phyloP scores from a whole-genome alignment of 371 early-diverging fungal species.

The Lichtheimia hyalospora region DNA sequence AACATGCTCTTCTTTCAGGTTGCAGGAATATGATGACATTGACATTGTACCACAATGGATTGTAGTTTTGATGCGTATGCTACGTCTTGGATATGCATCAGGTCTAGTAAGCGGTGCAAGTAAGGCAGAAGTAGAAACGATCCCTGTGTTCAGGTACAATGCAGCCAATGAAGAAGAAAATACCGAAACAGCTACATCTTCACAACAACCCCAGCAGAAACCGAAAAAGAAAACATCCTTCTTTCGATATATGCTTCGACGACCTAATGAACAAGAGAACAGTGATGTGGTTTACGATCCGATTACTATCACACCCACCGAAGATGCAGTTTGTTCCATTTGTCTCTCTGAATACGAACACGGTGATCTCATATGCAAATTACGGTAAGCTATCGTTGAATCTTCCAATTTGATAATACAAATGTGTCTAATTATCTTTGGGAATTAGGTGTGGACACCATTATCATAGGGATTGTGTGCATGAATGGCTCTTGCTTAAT shows the following conservation, averaged over 20 bases:
- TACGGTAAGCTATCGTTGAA: constrained; percentile 29
- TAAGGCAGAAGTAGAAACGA: constrained; percentile 52
- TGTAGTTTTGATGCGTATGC: constrained; percentile 48
- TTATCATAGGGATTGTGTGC: constrained; percentile 33
- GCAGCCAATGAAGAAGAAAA: not conserved
- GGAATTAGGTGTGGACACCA: constrained; percentile 41
- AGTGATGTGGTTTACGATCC: constrained; percentile 12
- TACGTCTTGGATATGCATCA: constrained; percentile 49
- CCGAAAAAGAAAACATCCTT: not conserved
- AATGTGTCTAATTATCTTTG: not conserved
- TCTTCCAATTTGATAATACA: no score
- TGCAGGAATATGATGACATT: not conserved
- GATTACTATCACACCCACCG: constrained; percentile 24
- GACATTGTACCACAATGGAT: not conserved
- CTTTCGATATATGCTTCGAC: not conserved
- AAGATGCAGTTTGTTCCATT: constrained; percentile 61
- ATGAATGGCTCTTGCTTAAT: constrained; percentile 32
- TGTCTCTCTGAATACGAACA: constrained; percentile 66
- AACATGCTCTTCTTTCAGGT: not conserved
- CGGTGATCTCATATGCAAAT: constrained; percentile 53
- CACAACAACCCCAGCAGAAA: constrained; percentile 1
- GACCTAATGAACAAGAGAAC: constrained; percentile 10
- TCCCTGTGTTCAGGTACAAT: constrained; percentile 43
- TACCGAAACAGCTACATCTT: not conserved
- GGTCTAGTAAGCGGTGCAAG: constrained; percentile 55